Evolutionary conservation across 495 filamentous ascomycete species (phyloP).

Genomic region (Neurospora sp.): DNA sequence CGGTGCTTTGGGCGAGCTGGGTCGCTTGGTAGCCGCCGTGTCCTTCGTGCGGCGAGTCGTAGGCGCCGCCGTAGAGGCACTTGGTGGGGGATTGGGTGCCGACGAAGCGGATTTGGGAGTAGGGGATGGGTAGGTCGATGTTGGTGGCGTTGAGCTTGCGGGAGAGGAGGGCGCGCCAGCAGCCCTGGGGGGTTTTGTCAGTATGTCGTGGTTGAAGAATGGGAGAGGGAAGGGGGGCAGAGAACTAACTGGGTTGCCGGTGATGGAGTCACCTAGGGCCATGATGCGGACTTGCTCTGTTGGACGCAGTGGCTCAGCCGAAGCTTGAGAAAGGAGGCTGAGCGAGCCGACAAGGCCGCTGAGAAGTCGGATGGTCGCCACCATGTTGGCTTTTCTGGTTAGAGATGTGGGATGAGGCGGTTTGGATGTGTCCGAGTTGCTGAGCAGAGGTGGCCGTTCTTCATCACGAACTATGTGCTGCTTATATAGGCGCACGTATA

Average conservation of each 20-base stretch:
- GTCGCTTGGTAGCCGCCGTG: conserved; percentile 34
- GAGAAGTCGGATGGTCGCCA: background rate
- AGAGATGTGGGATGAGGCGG: background rate
- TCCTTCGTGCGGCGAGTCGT: conserved; percentile 39
- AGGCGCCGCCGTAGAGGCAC: conserved; percentile 29
- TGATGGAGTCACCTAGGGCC: conserved; percentile 32
- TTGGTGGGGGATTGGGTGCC: conserved; percentile 26
- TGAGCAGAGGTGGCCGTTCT: background rate
- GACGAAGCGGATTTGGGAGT: conserved; percentile 26
- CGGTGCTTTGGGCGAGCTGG: conserved; percentile 12
- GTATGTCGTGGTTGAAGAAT: background rate
- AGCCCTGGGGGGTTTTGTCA: conserved; percentile 16
- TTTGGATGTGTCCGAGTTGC: background rate
- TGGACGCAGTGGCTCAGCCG: background rate
- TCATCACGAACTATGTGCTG: background rate
- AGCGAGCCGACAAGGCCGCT: background rate
- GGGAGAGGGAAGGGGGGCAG: background rate
- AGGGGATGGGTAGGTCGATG: background rate
- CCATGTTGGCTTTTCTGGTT: background rate
- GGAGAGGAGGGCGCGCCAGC: conserved; percentile 33
- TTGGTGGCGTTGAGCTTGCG: conserved; percentile 20
- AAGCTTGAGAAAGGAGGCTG: background rate
- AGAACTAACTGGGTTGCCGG: conserved; percentile 22
- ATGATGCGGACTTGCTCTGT: conserved; percentile 20
- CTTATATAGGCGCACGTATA: background rate